Base-by-base conservation (phyloP, 1,284 basidiomycete species). In the Leccinum subrobustum region DNA sequence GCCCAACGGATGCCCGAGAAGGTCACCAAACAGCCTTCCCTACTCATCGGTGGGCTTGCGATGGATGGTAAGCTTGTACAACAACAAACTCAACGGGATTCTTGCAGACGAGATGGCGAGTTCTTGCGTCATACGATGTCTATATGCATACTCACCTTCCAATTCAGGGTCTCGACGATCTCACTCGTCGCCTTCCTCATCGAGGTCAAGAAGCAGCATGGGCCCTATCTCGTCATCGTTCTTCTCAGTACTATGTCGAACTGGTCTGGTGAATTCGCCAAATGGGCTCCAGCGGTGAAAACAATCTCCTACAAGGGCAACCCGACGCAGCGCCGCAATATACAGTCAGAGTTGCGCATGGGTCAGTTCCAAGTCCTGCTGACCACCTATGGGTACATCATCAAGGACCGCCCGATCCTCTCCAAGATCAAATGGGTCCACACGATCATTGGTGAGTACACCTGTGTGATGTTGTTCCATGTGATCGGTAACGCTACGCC, bases 51-150 rank as follows among this genome's bases (percentile, higher is more conserved):
- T 61, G 93, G 93, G 93, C 62, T 77, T 96, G 67, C 96, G 97
- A 70, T 99, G 97, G 97, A 95, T 99, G 83, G 96, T 98, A 65
- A 97, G 95, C 75, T 81, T 99, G 75, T 99, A 98, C 77, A 98
- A 99, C 78, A 98, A 99, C 78, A 92, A 93, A 71, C 88, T 99
- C 67, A 96, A 98, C 73, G 96, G 96, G 63, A 97, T 98, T 68
- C 78, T 98, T 33, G 96, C 95, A 65, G 97, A 99, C 73, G 96
- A 99, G 82, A 99, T 99, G 97, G 95, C 89, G 61, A 58, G 83
- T 75, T 54, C 54, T 59, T 56, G 3, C 8, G 57, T 20, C 35
- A 35, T 27, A 52, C 12, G 12, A 23, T 54, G 54, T 52, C 39
- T 44, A 58, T 50, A 44, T 57, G 47, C 33, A 37, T 67, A 53